Evolutionary conservation across 2,329 filamentous ascomycete genomes (phyloP).

Genomic region (Claviceps citrina): DNA sequence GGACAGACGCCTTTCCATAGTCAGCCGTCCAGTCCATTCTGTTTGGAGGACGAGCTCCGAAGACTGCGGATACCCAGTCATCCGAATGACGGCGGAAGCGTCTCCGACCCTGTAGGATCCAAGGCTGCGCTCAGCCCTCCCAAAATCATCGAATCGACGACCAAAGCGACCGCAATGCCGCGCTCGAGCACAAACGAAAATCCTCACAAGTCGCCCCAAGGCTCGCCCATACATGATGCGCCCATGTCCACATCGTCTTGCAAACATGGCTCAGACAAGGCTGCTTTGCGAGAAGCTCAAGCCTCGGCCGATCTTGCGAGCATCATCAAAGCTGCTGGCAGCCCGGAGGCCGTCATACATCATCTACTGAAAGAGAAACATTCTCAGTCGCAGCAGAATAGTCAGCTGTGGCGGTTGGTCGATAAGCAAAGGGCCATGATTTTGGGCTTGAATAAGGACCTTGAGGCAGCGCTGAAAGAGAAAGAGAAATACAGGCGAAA

Average conservation of each 20-base stretch:
- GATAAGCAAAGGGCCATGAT: slow-evolving; percentile 95
- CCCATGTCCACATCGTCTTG: slow-evolving; percentile 66
- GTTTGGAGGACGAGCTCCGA: slow-evolving; percentile 16
- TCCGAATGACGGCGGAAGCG: slow-evolving; percentile 36
- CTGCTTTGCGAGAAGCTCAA: slow-evolving; percentile 41
- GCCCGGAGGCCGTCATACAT: slow-evolving; percentile 74
- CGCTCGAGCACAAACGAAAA: slow-evolving; percentile 23
- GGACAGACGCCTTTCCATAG: slow-evolving; percentile 21
- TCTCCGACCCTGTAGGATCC: slow-evolving; percentile 27
- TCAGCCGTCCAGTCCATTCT: slow-evolving; percentile 22
- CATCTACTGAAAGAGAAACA: slow-evolving; percentile 86
- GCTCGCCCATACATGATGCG: slow-evolving; percentile 75
- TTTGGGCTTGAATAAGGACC: slow-evolving; percentile 80
- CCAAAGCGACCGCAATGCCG: slow-evolving; percentile 33
- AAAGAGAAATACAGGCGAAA: slow-evolving; percentile 90
- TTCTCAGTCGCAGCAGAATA: slow-evolving; percentile 73
- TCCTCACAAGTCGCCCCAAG: slow-evolving; percentile 41
- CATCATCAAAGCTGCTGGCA: slow-evolving; percentile 72
- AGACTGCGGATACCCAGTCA: slow-evolving; percentile 14
- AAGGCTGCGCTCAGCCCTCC: slow-evolving; percentile 28
- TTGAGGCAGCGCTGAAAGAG: slow-evolving; percentile 80
- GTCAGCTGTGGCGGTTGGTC: slow-evolving; percentile 85
- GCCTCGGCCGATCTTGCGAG: slow-evolving; percentile 60
- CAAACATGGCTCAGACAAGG: slow-evolving; percentile 34
- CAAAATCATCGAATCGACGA: slow-evolving; percentile 21